A percentile compares a stretch with the other conserved stretches of the same genome.
Conservation (phyloP, 1,139 yeast genomes). For the Blastobotrys ciferrii region DNA sequence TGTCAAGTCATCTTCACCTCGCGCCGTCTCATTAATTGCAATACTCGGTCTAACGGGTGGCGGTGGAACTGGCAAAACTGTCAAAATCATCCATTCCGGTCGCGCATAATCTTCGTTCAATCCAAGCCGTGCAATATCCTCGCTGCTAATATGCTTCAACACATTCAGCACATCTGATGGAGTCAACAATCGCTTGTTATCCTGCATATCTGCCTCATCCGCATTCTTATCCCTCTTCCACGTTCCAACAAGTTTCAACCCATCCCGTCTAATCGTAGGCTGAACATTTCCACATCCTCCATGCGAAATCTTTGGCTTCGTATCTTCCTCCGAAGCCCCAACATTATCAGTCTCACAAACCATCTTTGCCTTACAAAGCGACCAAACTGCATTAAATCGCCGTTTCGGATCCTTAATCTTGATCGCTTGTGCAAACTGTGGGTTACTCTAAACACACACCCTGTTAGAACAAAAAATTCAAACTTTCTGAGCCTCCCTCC, state of each 20-base stretch:
- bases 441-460: conserved; percentile 42
- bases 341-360: conserved; percentile 88
- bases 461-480: neutral
- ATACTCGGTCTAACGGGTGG: conserved; percentile 99
- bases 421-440: conserved; percentile 84
- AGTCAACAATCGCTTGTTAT: conserved; percentile 72
- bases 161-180: conserved; percentile 90
- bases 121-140: conserved; percentile 80
- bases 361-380: conserved; percentile 85
- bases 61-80: conserved; percentile 99
- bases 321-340: conserved; percentile 56
- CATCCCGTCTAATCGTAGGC: conserved; percentile 94
- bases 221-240: conserved; percentile 85
- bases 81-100: conserved; percentile 97
- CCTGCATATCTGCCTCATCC: conserved; percentile 88
- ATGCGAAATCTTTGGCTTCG: conserved; percentile 51
- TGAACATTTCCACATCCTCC: conserved; percentile 99
- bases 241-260: conserved; percentile 92
- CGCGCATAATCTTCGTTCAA: conserved; percentile 95
- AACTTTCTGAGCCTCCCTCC: no score
- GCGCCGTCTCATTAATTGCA: conserved; percentile 96
- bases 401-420: conserved; percentile 91
- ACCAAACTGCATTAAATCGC: conserved; percentile 96
- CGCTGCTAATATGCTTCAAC: conserved; percentile 83
- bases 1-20: conserved; percentile 99